Conservation (phyloP, 1,139 yeast species). For the Lizanozyma gosingica region DNA sequence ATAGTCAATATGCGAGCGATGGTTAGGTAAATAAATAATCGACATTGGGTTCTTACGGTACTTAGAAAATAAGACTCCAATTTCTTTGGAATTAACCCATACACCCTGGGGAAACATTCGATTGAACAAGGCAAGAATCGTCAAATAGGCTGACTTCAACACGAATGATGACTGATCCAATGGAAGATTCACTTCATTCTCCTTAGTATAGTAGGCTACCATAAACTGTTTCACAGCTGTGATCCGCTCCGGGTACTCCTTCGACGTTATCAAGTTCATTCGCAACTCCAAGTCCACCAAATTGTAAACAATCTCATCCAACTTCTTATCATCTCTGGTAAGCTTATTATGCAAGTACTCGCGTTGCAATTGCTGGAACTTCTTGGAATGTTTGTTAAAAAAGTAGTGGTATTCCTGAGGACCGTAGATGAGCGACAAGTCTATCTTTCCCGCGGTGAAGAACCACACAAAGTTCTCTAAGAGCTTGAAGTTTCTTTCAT, state of each 20-base stretch:
- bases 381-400: slow-evolving; percentile 23
- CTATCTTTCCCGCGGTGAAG: slow-evolving; percentile 16
- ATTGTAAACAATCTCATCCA: slow-evolving; percentile 30
- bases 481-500: slow-evolving; percentile 19
- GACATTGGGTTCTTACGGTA: slow-evolving; percentile 28
- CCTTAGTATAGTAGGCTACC: slow-evolving; percentile 27
- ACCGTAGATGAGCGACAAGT: slow-evolving; percentile 24
- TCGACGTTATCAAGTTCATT: slow-evolving; percentile 29
- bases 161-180: background rate
- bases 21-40: slow-evolving; percentile 39
- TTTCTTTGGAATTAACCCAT: slow-evolving; percentile 8
- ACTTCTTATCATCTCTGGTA: slow-evolving; percentile 22
- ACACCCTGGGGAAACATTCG: slow-evolving; percentile 21
- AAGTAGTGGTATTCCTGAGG: slow-evolving; percentile 28
- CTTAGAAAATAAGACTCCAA: background rate
- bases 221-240: slow-evolving; percentile 30
- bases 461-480: slow-evolving; percentile 24
- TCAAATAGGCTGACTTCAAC: slow-evolving; percentile 10
- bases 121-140: slow-evolving; percentile 13
- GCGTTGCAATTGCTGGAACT: slow-evolving; percentile 21
- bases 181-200: slow-evolving; percentile 34
- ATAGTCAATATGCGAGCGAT: slow-evolving; percentile 60
- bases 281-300: slow-evolving; percentile 33
- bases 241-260: slow-evolving; percentile 26
- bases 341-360: slow-evolving; percentile 27